These are phyloP conservation scores for Thalassiosira sp. DNA, from an alignment of 352 stramenopile genomes.

Conservation along the genomic window DNA sequence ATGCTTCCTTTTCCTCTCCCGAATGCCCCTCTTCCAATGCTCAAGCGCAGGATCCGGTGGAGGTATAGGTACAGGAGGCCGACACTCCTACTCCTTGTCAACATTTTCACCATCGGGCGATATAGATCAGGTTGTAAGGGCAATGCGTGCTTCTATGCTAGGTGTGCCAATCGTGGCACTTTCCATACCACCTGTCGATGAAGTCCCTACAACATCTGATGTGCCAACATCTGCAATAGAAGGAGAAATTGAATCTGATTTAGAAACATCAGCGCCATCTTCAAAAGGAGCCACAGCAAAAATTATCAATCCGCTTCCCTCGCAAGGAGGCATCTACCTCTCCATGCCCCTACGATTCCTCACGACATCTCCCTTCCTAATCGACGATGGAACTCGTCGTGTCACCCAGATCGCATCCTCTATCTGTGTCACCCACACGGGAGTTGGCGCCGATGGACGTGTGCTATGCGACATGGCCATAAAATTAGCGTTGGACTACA, in stretches of 20 bases:
- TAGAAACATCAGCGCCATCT: not conserved
- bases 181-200: conserved; percentile 16
- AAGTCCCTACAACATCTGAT: not conserved
- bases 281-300: not conserved
- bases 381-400: conserved; percentile 74
- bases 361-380: conserved; percentile 52
- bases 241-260: not conserved
- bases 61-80: conserved; percentile 48
- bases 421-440: conserved; percentile 69
- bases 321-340: conserved; percentile 45
- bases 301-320: not conserved
- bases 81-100: conserved; percentile 96
- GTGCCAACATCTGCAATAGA: not conserved
- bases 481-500: conserved; percentile 69
- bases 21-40: not conserved
- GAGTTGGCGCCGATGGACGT: conserved; percentile 73
- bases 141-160: conserved; percentile 60
- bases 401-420: conserved; percentile 55
- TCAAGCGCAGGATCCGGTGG: conserved; percentile 24
- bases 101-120: conserved; percentile 95
- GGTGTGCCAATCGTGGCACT: conserved; percentile 67
- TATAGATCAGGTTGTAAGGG: conserved; percentile 93
- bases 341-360: conserved; percentile 36
- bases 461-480: conserved; percentile 63
- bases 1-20: not conserved